A percentile compares a stretch with the other conserved stretches of the same genome.
Evolutionary conservation across 2,329 filamentous ascomycete genomes (phyloP).

Genomic region (Colletotrichum tamarilloi): DNA sequence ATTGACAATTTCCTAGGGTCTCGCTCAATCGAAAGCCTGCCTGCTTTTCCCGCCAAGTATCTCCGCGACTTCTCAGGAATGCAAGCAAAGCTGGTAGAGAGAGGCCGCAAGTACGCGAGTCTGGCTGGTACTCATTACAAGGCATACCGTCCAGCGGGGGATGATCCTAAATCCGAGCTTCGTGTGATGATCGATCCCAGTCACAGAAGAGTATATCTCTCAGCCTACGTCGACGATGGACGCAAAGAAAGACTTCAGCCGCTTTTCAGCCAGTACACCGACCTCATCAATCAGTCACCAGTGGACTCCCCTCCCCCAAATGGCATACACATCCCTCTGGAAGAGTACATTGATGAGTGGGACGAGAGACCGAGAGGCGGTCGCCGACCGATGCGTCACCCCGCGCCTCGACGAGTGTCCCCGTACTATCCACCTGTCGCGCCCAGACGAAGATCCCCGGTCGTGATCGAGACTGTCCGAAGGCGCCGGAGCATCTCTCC

Average conservation of each 20-base stretch:
- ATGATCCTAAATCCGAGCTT: not conserved
- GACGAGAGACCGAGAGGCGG: not conserved
- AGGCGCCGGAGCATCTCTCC: not conserved
- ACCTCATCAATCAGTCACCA: constrained; percentile 35
- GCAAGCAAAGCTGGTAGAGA: constrained; percentile 45
- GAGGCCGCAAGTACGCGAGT: constrained; percentile 56
- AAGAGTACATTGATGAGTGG: not conserved
- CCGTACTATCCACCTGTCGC: not conserved
- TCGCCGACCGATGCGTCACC: not conserved
- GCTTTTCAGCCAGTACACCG: constrained; percentile 6
- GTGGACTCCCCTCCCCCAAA: constrained; percentile 21
- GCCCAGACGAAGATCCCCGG: not conserved
- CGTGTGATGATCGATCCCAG: constrained; percentile 27
- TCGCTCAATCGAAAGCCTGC: constrained; percentile 53
- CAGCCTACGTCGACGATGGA: not conserved
- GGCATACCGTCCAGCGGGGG: constrained; percentile 48
- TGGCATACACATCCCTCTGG: constrained; percentile 19
- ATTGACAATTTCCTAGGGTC: constrained; percentile 56
- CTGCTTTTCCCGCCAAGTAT: constrained; percentile 56
- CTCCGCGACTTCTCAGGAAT: constrained; percentile 52
- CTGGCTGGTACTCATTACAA: constrained; percentile 60
- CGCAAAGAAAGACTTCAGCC: not conserved
- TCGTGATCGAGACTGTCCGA: not conserved
- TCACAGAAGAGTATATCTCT: not conserved
- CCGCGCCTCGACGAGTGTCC: not conserved